Evolutionary conservation across 1,139 yeast species (phyloP), one percentile per base, ranked within the genome.

Genomic region (Magnusiomyces sp.): DNA sequence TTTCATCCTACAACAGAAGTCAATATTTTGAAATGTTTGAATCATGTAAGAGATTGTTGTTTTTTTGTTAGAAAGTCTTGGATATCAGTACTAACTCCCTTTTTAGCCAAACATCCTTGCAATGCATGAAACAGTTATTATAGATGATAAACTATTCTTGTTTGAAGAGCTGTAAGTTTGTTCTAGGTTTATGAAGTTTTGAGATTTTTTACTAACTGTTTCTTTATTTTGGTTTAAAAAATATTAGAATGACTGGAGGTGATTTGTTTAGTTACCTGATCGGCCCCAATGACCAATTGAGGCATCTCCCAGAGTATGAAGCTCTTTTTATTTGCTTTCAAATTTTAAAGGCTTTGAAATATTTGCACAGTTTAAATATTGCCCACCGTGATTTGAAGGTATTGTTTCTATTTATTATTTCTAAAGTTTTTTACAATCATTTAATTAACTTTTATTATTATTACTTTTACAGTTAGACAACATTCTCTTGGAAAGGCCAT

Each of bases 231-330:
- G 7, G 20, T 13, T 37, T 32, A 32, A 36, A 1, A 41, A 31
- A 17, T 32, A 13, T 44, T 32, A 57, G 60, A 20, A 60, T 76
- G 4, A 70, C 76, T 51, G 88, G 88, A 1, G 88, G 88, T 0
- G 89, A 82, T 58, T 63, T 81, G 14, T 80, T 80, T 55, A 79
- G 85, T 0, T 81, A 80, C 56, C 61, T 81, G 29, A 71, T 77
- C 0, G 69, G 71, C 47, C 75, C 74, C 2, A 67, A 68, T 27
- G 56, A 58, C 11, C 60, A 64, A 14, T 59, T 76, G 17, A 59
- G 65, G 1, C 61, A 77, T 1, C 56, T 81, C 1, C 69, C 79
- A 0, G 86, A 80, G 58, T 70, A 72, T 27, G 84, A 81, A 56
- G 67, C 77, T 0, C 59, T 80, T 11, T 60, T 79, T 1, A 74